These are phyloP conservation scores for Bipolaris victoriae DNA, from an alignment of 2,329 filamentous ascomycete genomes.

Conservation along the genomic window DNA sequence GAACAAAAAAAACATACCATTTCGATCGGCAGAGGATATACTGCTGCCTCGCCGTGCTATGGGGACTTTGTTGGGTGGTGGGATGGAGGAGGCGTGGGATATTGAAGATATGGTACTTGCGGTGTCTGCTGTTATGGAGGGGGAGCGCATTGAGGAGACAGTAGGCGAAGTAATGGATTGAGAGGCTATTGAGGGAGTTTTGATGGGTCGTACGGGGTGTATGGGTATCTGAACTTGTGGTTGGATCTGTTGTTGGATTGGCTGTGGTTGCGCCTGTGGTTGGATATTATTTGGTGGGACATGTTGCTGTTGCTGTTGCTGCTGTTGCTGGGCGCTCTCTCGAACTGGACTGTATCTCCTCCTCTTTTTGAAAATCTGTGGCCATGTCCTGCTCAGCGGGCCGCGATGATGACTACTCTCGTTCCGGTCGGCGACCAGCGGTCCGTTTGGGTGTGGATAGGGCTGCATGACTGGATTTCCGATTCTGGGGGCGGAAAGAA, in stretches of 20 bases:
- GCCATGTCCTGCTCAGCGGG: constrained; percentile 39
- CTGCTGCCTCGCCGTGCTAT: constrained; percentile 31
- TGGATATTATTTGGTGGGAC: background rate
- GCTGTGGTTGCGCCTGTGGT: constrained; percentile 1
- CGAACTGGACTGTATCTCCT: constrained; percentile 39
- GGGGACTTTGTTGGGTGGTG: constrained; percentile 31
- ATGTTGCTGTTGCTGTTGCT: background rate
- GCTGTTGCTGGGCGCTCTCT: constrained; percentile 30
- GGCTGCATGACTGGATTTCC: constrained; percentile 26
- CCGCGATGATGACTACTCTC: constrained; percentile 32
- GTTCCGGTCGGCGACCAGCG: constrained; percentile 27
- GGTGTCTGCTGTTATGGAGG: constrained; percentile 29
- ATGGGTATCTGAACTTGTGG: constrained; percentile 18
- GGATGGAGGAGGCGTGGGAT: constrained; percentile 32
- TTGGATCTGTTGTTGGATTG: constrained; percentile 12
- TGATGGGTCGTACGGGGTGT: constrained; percentile 24
- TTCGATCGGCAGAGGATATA: constrained; percentile 30
- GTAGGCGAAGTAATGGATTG: constrained; percentile 19
- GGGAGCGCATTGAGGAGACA: constrained; percentile 26
- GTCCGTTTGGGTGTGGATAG: constrained; percentile 21
- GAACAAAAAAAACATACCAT: constrained; percentile 29
- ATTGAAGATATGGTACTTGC: constrained; percentile 34
- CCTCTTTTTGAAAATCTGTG: constrained; percentile 41
- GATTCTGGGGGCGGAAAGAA: background rate
- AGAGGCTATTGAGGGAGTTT: constrained; percentile 19